Evolutionary conservation across 345 rosid species (phyloP).

Genomic region (Citrus mangshanensis): DNA sequence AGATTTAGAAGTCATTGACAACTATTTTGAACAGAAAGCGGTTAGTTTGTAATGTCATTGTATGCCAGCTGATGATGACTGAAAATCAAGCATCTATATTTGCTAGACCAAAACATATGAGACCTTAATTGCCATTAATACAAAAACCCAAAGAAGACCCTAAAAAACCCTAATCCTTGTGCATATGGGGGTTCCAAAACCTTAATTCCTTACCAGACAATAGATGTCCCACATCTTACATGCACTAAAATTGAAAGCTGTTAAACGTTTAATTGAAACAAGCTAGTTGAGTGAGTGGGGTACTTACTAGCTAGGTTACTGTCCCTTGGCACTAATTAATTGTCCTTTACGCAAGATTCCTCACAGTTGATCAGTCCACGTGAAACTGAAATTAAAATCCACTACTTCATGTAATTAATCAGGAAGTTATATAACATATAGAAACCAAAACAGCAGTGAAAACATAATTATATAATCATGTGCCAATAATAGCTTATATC

Average conservation of each 20-base stretch:
- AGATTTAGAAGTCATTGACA: background rate
- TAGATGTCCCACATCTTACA: slow-evolving; percentile 37
- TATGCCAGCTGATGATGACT: slow-evolving; percentile 11
- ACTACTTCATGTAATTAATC: background rate
- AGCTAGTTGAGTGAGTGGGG: slow-evolving; percentile 20
- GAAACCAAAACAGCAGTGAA: background rate
- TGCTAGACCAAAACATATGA: background rate
- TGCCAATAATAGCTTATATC: background rate
- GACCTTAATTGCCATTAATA: background rate
- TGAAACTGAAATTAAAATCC: background rate
- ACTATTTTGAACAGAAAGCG: background rate
- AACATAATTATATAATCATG: too few relatives aligned
- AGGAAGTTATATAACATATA: background rate
- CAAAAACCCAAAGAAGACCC: background rate
- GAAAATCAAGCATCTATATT: background rate
- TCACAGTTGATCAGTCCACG: slow-evolving; percentile 10
- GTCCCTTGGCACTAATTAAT: slow-evolving; percentile 30
- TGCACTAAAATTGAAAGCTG: slow-evolving; percentile 28
- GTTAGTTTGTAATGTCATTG: slow-evolving; percentile 2
- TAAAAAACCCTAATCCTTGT: background rate
- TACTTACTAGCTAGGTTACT: slow-evolving; percentile 1
- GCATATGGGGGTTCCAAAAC: slow-evolving; percentile 13
- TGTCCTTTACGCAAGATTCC: slow-evolving; percentile 33
- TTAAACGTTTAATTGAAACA: slow-evolving; percentile 30
- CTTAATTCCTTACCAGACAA: slow-evolving; percentile 24